phyloP scores from a whole-genome alignment of 805 yeast species.

The Lipomyces japonicus region DNA sequence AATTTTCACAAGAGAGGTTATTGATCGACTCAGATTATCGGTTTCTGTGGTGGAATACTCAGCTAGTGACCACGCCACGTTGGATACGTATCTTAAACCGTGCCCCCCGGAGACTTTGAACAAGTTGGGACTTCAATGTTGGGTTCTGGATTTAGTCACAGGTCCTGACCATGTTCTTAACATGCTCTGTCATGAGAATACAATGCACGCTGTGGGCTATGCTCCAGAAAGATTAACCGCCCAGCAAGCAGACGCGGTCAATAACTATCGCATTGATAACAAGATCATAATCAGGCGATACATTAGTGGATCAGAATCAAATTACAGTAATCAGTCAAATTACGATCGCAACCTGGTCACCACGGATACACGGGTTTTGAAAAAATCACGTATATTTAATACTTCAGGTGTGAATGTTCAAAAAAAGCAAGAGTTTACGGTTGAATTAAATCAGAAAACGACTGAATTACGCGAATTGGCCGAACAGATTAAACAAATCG shows the following conservation, averaged over 20 bases:
- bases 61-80: conserved; percentile 32
- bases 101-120: conserved; percentile 39
- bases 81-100: conserved; percentile 28
- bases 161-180: conserved; percentile 72
- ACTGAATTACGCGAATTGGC: too few relatives aligned
- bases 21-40: conserved; percentile 42
- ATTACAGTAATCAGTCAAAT: conserved; percentile 51
- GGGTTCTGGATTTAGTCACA: conserved; percentile 59
- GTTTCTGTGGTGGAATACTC: conserved; percentile 51
- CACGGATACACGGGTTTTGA: conserved; percentile 33
- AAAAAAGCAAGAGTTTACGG: too few relatives aligned
- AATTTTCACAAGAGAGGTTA: conserved; percentile 43
- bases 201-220: conserved; percentile 60
- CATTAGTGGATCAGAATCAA: conserved; percentile 55
- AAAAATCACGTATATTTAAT: too few relatives aligned
- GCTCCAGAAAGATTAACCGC: conserved; percentile 46
- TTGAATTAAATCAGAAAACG: too few relatives aligned
- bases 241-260: conserved; percentile 39
- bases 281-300: conserved; percentile 51
- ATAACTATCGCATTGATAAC: conserved; percentile 42
- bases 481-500: too few relatives aligned
- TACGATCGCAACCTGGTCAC: conserved; percentile 64
- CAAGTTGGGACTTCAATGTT: conserved; percentile 73
- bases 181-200: conserved; percentile 58
- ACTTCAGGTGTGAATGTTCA: too few relatives aligned